Evolutionary conservation across 2,329 filamentous ascomycete species (phyloP).

Genomic region (Ophiognomonia clavigignenti-juglandacearum): DNA sequence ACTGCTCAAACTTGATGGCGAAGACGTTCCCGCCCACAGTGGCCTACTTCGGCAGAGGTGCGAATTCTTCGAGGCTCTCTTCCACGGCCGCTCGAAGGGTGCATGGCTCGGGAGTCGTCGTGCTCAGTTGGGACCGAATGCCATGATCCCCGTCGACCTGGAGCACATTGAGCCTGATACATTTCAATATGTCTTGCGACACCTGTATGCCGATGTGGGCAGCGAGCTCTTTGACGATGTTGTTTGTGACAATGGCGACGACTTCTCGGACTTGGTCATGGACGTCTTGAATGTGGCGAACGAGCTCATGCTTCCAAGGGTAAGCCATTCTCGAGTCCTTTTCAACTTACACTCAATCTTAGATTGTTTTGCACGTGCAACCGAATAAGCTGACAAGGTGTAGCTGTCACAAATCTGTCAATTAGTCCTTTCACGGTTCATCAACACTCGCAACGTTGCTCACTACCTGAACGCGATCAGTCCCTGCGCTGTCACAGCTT

Average conservation of each 20-base stretch:
- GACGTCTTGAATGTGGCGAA: conserved; percentile 88
- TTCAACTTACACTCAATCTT: neutral
- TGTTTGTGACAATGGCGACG: conserved; percentile 66
- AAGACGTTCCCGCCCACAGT: conserved; percentile 71
- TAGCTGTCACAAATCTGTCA: conserved; percentile 82
- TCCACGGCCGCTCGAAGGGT: conserved; percentile 80
- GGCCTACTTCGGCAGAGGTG: conserved; percentile 76
- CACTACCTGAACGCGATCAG: conserved; percentile 81
- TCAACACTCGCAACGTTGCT: conserved; percentile 81
- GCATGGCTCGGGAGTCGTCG: conserved; percentile 74
- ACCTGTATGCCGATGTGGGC: conserved; percentile 80
- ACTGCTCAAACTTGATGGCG: conserved; percentile 70
- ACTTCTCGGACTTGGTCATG: conserved; percentile 83
- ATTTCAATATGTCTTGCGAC: conserved; percentile 73
- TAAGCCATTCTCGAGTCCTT: neutral
- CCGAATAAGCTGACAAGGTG: neutral
- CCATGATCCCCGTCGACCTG: conserved; percentile 67
- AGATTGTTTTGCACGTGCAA: neutral
- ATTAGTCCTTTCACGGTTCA: conserved; percentile 73
- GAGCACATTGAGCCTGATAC: conserved; percentile 70
- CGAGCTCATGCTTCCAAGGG: conserved; percentile 87
- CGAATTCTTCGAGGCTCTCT: conserved; percentile 87
- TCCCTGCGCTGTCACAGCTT: conserved; percentile 74
- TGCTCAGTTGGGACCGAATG: conserved; percentile 30
- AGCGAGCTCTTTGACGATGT: conserved; percentile 77